Conservation (phyloP, 306 rosid genomes). For the Adenanthera pavonina region DNA sequence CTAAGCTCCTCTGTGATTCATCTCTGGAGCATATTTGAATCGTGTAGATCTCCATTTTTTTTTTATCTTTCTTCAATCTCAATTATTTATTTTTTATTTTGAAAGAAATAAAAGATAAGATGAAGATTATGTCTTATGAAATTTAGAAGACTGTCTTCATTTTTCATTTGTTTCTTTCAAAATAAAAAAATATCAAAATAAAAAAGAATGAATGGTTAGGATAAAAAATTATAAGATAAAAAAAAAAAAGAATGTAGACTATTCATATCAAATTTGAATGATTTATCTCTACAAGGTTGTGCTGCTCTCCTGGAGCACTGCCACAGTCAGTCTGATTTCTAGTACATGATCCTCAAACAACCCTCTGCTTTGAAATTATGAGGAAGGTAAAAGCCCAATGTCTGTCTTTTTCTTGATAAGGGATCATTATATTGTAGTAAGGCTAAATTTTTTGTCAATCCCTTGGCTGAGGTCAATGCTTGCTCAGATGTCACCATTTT, state of each 20-base stretch:
- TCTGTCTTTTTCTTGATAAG: slow-evolving; percentile 7
- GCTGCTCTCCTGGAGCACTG: not conserved
- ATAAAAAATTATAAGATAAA: not conserved
- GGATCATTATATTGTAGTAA: slow-evolving; percentile 24
- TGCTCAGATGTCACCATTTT: slow-evolving; percentile 25
- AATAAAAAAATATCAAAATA: not conserved
- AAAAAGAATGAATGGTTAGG: not conserved
- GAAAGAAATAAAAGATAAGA: not conserved
- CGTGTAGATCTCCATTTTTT: not conserved
- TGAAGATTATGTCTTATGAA: not conserved
- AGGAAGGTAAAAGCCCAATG: slow-evolving; percentile 35
- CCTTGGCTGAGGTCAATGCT: slow-evolving; percentile 28
- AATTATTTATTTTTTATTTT: not conserved
- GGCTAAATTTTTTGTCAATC: not conserved
- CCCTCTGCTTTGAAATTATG: slow-evolving; percentile 31
- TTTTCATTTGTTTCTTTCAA: not conserved
- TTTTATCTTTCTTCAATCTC: no score
- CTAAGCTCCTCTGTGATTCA: not conserved
- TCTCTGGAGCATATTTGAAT: not conserved
- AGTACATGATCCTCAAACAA: slow-evolving; percentile 20
- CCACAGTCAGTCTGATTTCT: slow-evolving; percentile 35
- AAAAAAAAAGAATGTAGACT: not conserved
- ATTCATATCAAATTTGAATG: not conserved
- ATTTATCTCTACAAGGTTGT: not conserved
- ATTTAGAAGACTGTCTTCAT: not conserved